Base-by-base conservation (phyloP, 108 stramenopile species). In the Stephanodiscus minutulus region DNA sequence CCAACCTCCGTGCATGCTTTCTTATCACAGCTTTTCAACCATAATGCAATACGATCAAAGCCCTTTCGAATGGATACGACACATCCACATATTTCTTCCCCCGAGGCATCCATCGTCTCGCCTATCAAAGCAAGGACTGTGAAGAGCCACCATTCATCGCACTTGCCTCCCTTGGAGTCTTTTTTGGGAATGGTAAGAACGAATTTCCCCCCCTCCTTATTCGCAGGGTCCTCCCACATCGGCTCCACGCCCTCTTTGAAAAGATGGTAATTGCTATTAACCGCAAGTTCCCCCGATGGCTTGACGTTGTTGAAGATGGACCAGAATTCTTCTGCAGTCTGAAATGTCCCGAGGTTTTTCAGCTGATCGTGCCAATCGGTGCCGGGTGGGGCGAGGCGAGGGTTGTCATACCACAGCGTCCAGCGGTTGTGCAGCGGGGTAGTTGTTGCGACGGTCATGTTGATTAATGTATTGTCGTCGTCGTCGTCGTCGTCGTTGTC, bases 331-430 rank as follows among this genome's bases (percentile, higher is more conserved):
- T 92, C 92, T 36, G 92, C 88, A n/a, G 89, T 86, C 59, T 88
- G 75, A 73, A 97, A 96, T 4, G 87, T 84, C 44, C 88, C 91
- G 59, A 91, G 84, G 58, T 91, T 83, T 62, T 91, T 86, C 46
- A 97, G 78, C 72, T 92, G 92, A 64, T 97, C 95, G 61, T 90
- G 90, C 96, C 96, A 97, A 15, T 87, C 86, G 37, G 79, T 87
- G 35, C 87, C 77, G 0, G 79, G 79, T 59, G 90, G 85, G 5
- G 88, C 89, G n/a, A 88, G 66, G 57, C 86, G 85, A 7, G 96
- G 89, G 77, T 97, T 97, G 82, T 97, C 96, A 62, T 83, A 96
- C 95, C 95, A 97, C 64, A 97, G 76, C 28, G 89, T 84, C 96
- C 96, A 97, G 63, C 71, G 85, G 59, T 82, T 58, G 67, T 92